These are phyloP conservation scores for Hirsutella minnesotensis DNA, from an alignment of 2,329 filamentous ascomycete genomes.

Conservation along the genomic window DNA sequence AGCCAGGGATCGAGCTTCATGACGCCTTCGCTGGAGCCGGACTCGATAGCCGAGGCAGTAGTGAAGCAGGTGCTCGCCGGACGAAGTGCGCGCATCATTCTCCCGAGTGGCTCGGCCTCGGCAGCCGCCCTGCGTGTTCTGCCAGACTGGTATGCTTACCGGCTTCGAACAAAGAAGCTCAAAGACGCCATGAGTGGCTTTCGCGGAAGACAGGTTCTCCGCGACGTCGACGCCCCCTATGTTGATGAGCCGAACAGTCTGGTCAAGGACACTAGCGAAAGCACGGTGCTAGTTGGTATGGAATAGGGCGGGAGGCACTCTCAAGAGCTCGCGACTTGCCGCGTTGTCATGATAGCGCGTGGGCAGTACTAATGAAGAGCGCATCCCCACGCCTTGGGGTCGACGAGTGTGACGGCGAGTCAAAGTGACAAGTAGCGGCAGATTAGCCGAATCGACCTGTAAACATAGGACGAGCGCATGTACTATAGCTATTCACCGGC, in stretches of 20 bases:
- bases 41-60: slow-evolving; percentile 33
- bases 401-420: no score
- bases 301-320: slow-evolving; percentile 6
- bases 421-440: no score
- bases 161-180: slow-evolving; percentile 35
- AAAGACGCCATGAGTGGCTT: slow-evolving; percentile 30
- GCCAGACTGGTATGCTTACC: slow-evolving; percentile 49
- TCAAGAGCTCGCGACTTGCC: no score
- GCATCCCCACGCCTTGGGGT: no score
- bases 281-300: slow-evolving; percentile 17
- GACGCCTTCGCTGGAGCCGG: slow-evolving; percentile 23
- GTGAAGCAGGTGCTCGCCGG: slow-evolving; percentile 36
- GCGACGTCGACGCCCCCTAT: slow-evolving; percentile 25
- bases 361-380: no score
- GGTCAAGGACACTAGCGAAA: slow-evolving; percentile 3
- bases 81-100: slow-evolving; percentile 33
- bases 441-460: no score
- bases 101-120: slow-evolving; percentile 30
- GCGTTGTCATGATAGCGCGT: no score
- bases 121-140: slow-evolving; percentile 32
- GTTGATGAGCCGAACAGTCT: not conserved
- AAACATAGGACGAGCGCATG: no score
- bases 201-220: slow-evolving; percentile 33
- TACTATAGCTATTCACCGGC: no score
- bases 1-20: slow-evolving; percentile 33